These are phyloP conservation scores for Aspergillus avenaceus DNA, from an alignment of 495 filamentous ascomycete genomes.

Conservation along the genomic window DNA sequence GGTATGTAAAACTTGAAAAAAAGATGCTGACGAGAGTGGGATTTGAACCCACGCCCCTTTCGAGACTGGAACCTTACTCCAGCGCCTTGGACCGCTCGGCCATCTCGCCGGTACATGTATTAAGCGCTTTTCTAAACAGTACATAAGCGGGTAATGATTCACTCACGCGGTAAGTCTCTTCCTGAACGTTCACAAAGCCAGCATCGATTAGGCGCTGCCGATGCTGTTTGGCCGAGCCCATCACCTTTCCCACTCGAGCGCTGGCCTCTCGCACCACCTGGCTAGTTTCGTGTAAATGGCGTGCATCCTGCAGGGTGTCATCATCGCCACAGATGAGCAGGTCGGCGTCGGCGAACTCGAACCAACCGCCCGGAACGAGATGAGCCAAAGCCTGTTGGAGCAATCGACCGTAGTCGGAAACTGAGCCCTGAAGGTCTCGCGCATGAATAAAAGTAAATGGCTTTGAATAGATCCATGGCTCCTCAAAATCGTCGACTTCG, in stretches of 20 bases:
- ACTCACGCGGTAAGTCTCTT: background rate
- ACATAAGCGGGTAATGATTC: too few species aligned
- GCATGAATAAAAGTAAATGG: background rate
- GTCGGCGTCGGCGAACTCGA: background rate
- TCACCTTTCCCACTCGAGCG: background rate
- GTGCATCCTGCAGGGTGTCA: background rate
- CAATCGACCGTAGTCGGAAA: background rate
- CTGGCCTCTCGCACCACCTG: background rate
- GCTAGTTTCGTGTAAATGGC: background rate
- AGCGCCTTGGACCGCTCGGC: conserved; percentile 4
- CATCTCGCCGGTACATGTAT: too few species aligned
- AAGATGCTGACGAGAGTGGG: conserved; percentile 10
- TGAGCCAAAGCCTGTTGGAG: background rate
- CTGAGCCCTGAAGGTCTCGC: background rate
- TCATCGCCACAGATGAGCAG: background rate
- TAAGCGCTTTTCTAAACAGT: too few species aligned
- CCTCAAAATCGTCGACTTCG: background rate
- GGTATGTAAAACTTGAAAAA: too few species aligned
- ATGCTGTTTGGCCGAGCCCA: background rate
- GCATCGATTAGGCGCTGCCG: background rate
- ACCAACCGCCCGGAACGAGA: background rate
- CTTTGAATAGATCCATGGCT: background rate
- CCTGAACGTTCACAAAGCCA: background rate
- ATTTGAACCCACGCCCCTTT: conserved; percentile 12
- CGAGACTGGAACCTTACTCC: conserved; percentile 9